These are phyloP conservation scores for Teratosphaeria nubilosa DNA, from an alignment of 2,329 filamentous ascomycete species.

Conservation along the genomic window DNA sequence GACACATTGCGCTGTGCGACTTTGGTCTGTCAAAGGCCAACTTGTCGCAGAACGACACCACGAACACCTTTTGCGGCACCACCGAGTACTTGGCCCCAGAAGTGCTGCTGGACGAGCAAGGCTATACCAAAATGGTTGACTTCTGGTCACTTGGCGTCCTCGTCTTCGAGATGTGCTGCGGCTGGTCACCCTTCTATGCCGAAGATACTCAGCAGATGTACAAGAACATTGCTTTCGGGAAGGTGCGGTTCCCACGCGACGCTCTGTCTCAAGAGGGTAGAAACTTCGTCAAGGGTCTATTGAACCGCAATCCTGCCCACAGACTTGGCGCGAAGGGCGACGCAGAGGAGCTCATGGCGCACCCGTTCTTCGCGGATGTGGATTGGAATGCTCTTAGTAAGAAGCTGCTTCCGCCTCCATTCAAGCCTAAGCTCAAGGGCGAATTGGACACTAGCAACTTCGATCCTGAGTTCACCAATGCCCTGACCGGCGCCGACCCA, in stretches of 20 bases:
- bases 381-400: constrained; percentile 81
- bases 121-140: constrained; percentile 99
- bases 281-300: constrained; percentile 93
- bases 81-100: constrained; percentile 96
- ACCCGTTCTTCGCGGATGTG: constrained; percentile 88
- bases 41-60: constrained; percentile 91
- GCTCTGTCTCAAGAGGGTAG: constrained; percentile 88
- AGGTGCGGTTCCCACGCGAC: constrained; percentile 91
- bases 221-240: constrained; percentile 99
- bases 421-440: constrained; percentile 94
- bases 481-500: constrained; percentile 72
- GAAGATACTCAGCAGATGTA: constrained; percentile 99
- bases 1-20: constrained; percentile 94
- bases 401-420: constrained; percentile 90
- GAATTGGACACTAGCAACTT: constrained; percentile 97
- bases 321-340: constrained; percentile 83
- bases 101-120: constrained; percentile 87
- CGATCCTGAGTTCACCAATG: constrained; percentile 95
- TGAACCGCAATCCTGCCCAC: constrained; percentile 95
- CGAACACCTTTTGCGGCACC: constrained; percentile 97
- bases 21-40: constrained; percentile 98
- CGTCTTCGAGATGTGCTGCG: constrained; percentile 99
- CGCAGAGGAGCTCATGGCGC: constrained; percentile 85
- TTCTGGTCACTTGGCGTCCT: constrained; percentile 97
- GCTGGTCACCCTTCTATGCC: constrained; percentile 97